Conservation (phyloP, 1,139 yeast species). For the Hyphopichia fennica region DNA sequence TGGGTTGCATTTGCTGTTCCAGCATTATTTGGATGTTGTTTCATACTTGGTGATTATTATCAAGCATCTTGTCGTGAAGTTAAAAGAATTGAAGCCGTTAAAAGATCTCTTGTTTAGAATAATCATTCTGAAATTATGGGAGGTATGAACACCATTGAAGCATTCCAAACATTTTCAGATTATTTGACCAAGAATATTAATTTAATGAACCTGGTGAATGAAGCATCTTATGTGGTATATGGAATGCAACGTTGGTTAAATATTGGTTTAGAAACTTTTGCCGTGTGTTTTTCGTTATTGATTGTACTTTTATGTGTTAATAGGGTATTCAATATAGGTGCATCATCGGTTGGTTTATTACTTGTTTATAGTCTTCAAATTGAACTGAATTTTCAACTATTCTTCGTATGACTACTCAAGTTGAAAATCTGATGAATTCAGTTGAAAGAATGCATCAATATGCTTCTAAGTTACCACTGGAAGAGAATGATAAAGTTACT, state of each 20-base stretch:
- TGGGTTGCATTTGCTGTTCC: conserved; percentile 23
- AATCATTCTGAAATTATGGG: conserved; percentile 21
- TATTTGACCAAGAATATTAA: conserved; percentile 19
- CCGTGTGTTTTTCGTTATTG: conserved; percentile 21
- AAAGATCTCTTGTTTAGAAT: conserved; percentile 19
- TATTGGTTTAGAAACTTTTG: conserved; percentile 23
- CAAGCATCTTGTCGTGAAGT: conserved; percentile 20
- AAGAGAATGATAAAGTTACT: conserved; percentile 51
- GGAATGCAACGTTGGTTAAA: conserved; percentile 30
- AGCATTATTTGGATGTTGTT: conserved; percentile 12
- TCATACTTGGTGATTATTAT: conserved; percentile 16
- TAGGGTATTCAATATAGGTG: conserved; percentile 21
- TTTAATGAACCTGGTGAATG: conserved; percentile 23
- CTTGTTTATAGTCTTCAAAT: conserved; percentile 25
- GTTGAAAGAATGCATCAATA: conserved; percentile 28
- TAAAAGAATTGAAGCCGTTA: conserved; percentile 20
- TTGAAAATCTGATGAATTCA: conserved; percentile 31
- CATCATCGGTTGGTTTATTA: conserved; percentile 29
- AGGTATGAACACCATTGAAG: conserved; percentile 28
- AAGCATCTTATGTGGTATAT: conserved; percentile 23
- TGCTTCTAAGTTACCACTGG: conserved; percentile 48
- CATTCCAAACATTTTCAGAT: conserved; percentile 17
- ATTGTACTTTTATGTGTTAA: conserved; percentile 25
- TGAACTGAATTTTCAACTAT: conserved; percentile 24
- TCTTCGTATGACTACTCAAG: conserved; percentile 25